phyloP scores from a whole-genome alignment of 1,139 yeast genomes.

The Yamadazyma songkhlaensis region DNA sequence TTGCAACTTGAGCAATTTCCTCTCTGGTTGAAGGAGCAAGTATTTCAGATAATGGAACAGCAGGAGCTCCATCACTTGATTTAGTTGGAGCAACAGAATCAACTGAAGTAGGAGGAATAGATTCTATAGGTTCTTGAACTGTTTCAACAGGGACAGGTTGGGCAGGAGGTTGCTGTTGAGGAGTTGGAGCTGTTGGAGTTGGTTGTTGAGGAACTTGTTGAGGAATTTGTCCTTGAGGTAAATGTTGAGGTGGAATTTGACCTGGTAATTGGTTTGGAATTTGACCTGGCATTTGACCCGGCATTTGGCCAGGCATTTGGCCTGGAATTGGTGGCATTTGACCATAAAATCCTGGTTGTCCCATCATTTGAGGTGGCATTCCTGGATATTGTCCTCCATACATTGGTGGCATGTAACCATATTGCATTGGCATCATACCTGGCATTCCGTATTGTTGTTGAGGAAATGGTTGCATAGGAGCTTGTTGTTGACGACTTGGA shows the following conservation, averaged over 20 bases:
- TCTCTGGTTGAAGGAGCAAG: constrained; percentile 11
- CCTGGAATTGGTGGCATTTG: constrained; percentile 13
- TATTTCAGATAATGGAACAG: constrained; percentile 13
- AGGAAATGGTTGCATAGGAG: constrained; percentile 21
- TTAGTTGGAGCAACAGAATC: no score
- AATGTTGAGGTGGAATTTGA: constrained; percentile 22
- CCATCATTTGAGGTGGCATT: constrained; percentile 16
- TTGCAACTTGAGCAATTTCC: constrained; percentile 10
- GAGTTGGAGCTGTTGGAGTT: constrained; percentile 16
- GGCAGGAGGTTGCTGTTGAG: constrained; percentile 23
- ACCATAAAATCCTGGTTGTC: constrained; percentile 5
- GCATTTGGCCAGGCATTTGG: constrained; percentile 12
- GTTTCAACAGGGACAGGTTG: constrained; percentile 9
- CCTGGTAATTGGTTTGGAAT: constrained; percentile 7
- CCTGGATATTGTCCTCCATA: constrained; percentile 30
- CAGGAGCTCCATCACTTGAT: neutral
- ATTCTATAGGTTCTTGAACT: no score
- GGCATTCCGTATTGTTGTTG: constrained; percentile 35
- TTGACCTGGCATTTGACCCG: constrained; percentile 19
- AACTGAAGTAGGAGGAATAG: no score
- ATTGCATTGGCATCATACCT: constrained; percentile 41
- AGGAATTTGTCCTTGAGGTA: constrained; percentile 17
- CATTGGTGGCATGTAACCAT: constrained; percentile 42
- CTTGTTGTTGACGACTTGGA: constrained; percentile 23
- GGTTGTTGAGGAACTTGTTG: constrained; percentile 17